Conservation (phyloP, 2,329 filamentous ascomycete genomes). For the Aspergillus pseudotamarii region DNA sequence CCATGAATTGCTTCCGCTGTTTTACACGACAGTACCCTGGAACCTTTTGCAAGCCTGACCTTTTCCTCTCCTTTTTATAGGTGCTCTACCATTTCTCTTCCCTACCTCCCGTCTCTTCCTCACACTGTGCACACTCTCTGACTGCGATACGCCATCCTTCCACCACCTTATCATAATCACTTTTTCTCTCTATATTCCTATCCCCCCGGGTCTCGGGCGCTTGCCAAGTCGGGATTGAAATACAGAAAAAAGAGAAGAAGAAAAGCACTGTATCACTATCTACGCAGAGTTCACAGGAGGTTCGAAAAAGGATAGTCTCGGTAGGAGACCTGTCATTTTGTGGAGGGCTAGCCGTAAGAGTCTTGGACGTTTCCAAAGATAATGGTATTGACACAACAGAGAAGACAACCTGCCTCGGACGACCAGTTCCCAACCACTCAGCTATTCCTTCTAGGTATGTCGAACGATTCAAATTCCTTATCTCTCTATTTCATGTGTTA, state of each 20-base stretch:
- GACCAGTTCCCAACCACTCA: slow-evolving; percentile 80
- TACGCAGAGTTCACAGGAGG: background rate
- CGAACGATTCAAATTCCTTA: background rate
- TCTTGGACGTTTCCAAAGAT: slow-evolving; percentile 51
- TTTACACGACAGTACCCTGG: background rate
- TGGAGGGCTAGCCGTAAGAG: slow-evolving; percentile 53
- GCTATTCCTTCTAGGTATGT: slow-evolving; percentile 79
- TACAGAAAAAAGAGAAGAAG: background rate
- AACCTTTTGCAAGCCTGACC: background rate
- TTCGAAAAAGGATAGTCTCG: background rate
- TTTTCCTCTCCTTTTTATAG: background rate
- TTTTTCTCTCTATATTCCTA: background rate
- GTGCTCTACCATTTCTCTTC: background rate
- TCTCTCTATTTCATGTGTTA: background rate
- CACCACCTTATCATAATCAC: background rate
- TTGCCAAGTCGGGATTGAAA: background rate
- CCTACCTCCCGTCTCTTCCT: background rate
- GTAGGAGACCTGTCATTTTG: slow-evolving; percentile 15
- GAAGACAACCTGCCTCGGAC: slow-evolving; percentile 62
- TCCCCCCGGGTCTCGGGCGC: background rate
- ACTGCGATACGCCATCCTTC: background rate
- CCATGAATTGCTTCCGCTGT: background rate
- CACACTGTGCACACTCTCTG: background rate
- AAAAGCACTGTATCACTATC: too few relatives aligned
- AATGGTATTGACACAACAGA: slow-evolving; percentile 63